These are phyloP conservation scores for Colletotrichum tanaceti DNA, from an alignment of 2,329 filamentous ascomycete species.

Conservation along the genomic window DNA sequence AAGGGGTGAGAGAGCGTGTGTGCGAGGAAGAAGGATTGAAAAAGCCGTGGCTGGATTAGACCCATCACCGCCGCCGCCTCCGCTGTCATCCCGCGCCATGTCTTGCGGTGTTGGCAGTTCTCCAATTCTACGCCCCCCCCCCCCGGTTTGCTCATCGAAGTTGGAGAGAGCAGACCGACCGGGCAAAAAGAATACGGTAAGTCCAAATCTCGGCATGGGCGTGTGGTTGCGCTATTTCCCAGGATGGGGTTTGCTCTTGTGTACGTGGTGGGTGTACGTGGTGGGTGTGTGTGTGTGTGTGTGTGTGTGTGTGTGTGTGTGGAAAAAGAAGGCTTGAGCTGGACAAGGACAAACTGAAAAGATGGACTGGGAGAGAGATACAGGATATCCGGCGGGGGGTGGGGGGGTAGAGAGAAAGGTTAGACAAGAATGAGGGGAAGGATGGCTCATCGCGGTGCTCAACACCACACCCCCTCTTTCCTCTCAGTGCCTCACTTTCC, in stretches of 20 bases:
- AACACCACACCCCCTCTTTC: slow-evolving; percentile 6
- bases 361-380: slow-evolving; percentile 15
- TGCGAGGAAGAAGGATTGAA: neutral
- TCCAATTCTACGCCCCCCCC: neutral
- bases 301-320: neutral
- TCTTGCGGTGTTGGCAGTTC: slow-evolving; percentile 6
- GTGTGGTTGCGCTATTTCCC: slow-evolving; percentile 39
- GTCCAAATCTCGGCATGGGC: slow-evolving; percentile 34
- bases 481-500: slow-evolving; percentile 12
- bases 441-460: neutral
- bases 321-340: slow-evolving; percentile 7
- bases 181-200: slow-evolving; percentile 7
- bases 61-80: neutral
- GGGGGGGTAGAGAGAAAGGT: neutral
- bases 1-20: neutral
- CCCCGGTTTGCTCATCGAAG: neutral
- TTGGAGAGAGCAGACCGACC: slow-evolving; percentile 10
- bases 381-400: neutral
- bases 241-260: neutral
- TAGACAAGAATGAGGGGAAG: slow-evolving; percentile 4
- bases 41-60: slow-evolving; percentile 29
- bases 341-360: slow-evolving; percentile 19
- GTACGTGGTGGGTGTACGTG: too few species aligned
- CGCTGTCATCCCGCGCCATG: slow-evolving; percentile 16
- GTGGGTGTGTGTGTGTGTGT: too few species aligned